Conservation (phyloP, 768 basidiomycete species). For the Suillus tomentosus region DNA sequence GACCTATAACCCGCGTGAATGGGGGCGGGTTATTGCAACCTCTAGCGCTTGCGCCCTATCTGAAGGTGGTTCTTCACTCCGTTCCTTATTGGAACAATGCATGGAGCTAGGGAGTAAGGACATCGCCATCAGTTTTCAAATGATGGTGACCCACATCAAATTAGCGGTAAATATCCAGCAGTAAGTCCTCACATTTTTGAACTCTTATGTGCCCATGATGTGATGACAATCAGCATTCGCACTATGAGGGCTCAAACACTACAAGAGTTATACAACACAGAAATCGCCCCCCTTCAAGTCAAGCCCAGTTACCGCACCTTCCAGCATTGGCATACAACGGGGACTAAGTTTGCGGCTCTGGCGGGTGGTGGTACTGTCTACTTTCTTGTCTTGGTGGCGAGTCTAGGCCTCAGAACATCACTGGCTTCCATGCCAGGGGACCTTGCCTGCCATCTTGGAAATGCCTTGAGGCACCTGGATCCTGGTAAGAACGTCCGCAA, state of each 20-base stretch:
- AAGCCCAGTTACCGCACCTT: background rate
- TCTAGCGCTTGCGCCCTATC: background rate
- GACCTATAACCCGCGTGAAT: background rate
- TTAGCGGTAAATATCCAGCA: background rate
- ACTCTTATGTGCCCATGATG: constrained; percentile 3
- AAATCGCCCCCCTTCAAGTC: background rate
- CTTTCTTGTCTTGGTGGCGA: background rate
- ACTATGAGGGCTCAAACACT: background rate
- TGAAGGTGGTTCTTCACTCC: background rate
- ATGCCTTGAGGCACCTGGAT: background rate
- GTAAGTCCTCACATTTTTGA: background rate
- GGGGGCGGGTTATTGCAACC: background rate
- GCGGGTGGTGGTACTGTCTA: background rate
- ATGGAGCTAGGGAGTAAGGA: background rate
- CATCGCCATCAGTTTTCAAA: background rate
- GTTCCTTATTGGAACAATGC: background rate
- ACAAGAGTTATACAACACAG: background rate
- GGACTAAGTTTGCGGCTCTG: background rate
- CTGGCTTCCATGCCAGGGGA: background rate
- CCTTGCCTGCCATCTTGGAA: background rate
- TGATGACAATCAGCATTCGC: background rate
- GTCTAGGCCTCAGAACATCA: background rate
- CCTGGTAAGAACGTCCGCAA: background rate
- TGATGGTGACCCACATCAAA: background rate
- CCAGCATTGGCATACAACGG: background rate